Conservation (phyloP, 140 eudicot species). For the Bidens hawaiensis region DNA sequence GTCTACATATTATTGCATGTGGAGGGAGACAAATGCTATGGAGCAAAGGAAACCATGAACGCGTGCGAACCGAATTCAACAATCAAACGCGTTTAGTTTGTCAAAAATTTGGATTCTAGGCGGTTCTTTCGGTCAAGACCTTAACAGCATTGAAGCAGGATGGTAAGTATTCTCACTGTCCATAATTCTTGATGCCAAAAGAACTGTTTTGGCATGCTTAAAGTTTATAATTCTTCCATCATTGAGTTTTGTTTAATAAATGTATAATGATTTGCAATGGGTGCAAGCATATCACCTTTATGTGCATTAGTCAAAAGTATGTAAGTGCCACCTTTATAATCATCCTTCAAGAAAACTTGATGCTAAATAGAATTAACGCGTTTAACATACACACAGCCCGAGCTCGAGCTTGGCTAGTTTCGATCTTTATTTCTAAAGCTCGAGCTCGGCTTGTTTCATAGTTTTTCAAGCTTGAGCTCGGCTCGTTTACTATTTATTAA, state of each 20-base stretch:
- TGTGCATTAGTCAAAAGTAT: slow-evolving; percentile 21
- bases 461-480: too few species aligned
- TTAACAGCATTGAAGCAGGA: slow-evolving; percentile 97
- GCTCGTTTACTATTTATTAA: too few species aligned
- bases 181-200: neutral
- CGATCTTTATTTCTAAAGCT: too few species aligned
- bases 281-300: slow-evolving; percentile 86
- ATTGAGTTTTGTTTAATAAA: slow-evolving; percentile 10
- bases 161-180: slow-evolving; percentile 64
- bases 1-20: slow-evolving; percentile 50
- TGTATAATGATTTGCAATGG: slow-evolving; percentile 54
- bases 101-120: slow-evolving; percentile 80
- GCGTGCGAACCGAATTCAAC: slow-evolving; percentile 93
- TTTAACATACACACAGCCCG: too few species aligned
- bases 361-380: slow-evolving; percentile 13
- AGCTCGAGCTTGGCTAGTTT: too few species aligned
- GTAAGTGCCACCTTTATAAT: slow-evolving; percentile 18
- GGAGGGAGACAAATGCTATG: slow-evolving; percentile 81
- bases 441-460: too few species aligned
- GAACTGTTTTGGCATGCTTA: neutral
- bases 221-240: slow-evolving; percentile 10
- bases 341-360: slow-evolving; percentile 21
- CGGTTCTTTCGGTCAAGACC: slow-evolving; percentile 90
- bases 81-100: slow-evolving; percentile 77
- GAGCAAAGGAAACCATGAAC: slow-evolving; percentile 84